Evolutionary conservation across 345 rosid species (phyloP), one percentile per base, ranked within the genome.

Genomic region (Dimocarpus longan): DNA sequence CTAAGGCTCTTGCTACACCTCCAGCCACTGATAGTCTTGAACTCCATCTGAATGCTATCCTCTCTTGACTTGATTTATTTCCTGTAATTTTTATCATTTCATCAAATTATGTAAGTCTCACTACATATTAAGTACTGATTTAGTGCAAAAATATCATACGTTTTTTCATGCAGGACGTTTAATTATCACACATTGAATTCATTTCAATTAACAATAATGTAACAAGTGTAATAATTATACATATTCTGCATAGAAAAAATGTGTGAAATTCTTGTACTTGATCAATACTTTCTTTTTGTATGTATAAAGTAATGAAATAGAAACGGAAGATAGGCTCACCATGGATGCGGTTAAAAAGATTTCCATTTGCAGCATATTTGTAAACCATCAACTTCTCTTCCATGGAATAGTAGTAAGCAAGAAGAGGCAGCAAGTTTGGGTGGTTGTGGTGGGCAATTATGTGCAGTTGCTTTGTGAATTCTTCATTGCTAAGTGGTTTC

Each of bases 391-490:
- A 28, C 82, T 93, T 92, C 90, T 95, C 93, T 5, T 92, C 92
- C 78, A 83, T 87, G 19, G 92, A 91, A 80, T 72, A 85, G 85
- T 80, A 92, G 80, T 95, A 91, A 74, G 95, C 97, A 0, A 93
- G 91, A 62, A 89, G 83, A 4, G 95, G 90, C 9, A 86, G 82
- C 85, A 89, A 66, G 86, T 88, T 88, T 0, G 90, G 90, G 77
- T 89, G 93, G 50, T 81, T 86, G 44, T 64, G 84, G 16, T 73
- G 42, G 2, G 80, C 82, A 19, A 89, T 80, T 11, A 79, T 11
- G 5, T 70, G 70, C 70, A 88, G 1, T 19, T 84, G 85, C 82
- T 76, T 83, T 18, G 73, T 77, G 66, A 89, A 86, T 74, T 89
- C 91, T 28, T 86, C 82, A 10, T 15, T 8, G 46, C 76, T 86